Base-by-base conservation (phyloP, 768 basidiomycete species). In the Lactifluus volemus region DNA sequence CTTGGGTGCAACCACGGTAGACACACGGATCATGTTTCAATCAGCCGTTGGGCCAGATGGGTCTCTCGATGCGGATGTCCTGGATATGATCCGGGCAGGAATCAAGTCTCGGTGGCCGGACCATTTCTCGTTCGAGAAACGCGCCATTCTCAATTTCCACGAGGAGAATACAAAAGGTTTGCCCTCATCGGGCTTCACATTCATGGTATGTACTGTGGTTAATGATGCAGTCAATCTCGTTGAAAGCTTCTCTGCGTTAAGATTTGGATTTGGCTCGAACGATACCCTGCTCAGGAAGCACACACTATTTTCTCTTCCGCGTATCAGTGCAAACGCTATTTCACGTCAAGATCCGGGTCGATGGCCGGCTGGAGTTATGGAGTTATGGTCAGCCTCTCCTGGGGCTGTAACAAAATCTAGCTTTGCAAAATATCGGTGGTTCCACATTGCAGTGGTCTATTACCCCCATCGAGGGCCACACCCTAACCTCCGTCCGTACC, bases 41-140 rank as follows among this genome's bases (percentile, higher is more conserved):
- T 76, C 74, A 30, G 78, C 78, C 0, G 75, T 86, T 49, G 77
- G 70, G 44, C 74, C 72, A 2, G 77, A 81, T 55, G 78, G 79
- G 14, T 75, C 73, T 0, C 69, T 90, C 29, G 83, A 90, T 63
- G 68, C 73, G 6, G 87, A 88, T 50, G 77, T 89, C 39, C 70
- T 92, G 49, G 89, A 89, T 48, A 72, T 90, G 30, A 77, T 92
- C 55, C 81, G 86, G 7, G 78, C 80, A 49, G 84, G 82, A 3
- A 84, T 89, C 78, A 86, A 82, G 70, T 83, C 84, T 42, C 79
- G 83, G 38, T 92, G 90, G 91, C 83, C 87, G 0, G 81, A 84
- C 58, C 90, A 92, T 68, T 80, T 93, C 61, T 87, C 83, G 3
- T 73, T 92, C 66, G 83, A 84, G 68, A 78, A 79, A 2, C 70